Evolutionary conservation across 768 basidiomycete species (phyloP).

Genomic region (Rhodotorula diobovata): DNA sequence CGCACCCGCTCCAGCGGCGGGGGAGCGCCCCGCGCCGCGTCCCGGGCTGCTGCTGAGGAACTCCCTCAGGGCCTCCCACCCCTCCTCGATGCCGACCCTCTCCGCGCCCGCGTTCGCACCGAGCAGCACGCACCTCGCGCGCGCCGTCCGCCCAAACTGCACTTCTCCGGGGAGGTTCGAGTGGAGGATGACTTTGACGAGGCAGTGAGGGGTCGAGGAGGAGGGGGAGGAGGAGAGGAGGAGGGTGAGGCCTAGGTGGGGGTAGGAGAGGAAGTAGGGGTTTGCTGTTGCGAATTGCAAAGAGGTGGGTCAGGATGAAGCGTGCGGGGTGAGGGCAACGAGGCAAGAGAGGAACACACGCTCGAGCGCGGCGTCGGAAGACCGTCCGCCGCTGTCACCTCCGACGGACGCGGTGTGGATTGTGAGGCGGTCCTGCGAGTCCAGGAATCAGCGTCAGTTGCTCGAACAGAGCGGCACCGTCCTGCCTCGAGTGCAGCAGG

Average conservation of each 20-base stretch:
- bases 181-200: conserved; percentile 40
- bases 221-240: conserved; percentile 28
- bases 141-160: conserved; percentile 36
- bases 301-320: not conserved
- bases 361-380: not conserved
- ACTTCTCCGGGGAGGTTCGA: conserved; percentile 41
- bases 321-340: not conserved
- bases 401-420: conserved; percentile 23
- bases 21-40: not conserved
- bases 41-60: not conserved
- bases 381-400: not conserved
- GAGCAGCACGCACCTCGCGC: conserved; percentile 12
- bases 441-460: too few species aligned
- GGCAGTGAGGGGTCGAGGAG: conserved; percentile 13
- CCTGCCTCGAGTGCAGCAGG: too few species aligned
- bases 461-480: not conserved
- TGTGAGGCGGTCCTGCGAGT: conserved; percentile 34
- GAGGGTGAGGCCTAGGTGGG: conserved; percentile 39
- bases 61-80: not conserved
- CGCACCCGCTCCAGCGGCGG: not conserved
- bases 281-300: conserved; percentile 11
- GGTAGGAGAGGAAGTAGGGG: conserved; percentile 42
- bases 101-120: not conserved
- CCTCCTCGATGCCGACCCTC: not conserved
- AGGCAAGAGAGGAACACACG: not conserved